A percentile compares a stretch with the other conserved stretches of the same genome.
Evolutionary conservation across 129 eudicot species (phyloP).

Genomic region (Lonicera japonica): DNA sequence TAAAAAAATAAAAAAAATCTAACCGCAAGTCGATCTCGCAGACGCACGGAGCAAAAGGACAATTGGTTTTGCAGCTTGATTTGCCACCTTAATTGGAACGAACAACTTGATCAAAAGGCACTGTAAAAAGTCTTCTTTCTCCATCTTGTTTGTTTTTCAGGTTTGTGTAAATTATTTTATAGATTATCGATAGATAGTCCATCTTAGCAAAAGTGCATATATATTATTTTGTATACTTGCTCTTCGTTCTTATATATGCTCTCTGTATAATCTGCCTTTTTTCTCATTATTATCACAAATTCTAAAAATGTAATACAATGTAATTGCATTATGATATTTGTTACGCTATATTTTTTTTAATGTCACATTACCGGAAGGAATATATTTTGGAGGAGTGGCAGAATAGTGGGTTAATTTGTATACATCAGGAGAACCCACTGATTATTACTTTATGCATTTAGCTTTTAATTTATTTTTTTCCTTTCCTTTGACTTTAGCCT

Average conservation of each 20-base stretch:
- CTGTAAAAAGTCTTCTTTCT: conserved; percentile 31
- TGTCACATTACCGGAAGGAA: too few species aligned
- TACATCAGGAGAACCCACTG: too few species aligned
- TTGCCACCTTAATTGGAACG: conserved; percentile 97
- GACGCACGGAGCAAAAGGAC: conserved; percentile 97
- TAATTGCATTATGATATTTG: background rate
- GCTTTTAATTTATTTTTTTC: too few species aligned
- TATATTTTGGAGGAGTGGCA: too few species aligned
- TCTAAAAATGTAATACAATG: background rate
- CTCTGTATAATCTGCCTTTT: conserved; percentile 6
- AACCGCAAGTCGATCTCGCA: too few species aligned
- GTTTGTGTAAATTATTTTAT: conserved; percentile 53
- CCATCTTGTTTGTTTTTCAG: background rate
- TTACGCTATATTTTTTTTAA: too few species aligned
- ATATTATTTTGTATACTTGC: background rate
- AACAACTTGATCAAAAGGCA: conserved; percentile 95
- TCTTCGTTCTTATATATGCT: background rate
- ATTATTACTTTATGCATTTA: too few species aligned
- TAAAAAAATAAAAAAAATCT: too few species aligned
- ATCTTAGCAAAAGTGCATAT: conserved; percentile 1
- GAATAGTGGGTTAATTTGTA: too few species aligned
- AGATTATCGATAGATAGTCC: conserved; percentile 20
- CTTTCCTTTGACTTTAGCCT: too few species aligned
- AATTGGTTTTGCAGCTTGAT: conserved; percentile 97
- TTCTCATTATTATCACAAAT: background rate